Base-by-base conservation (phyloP, 2,329 filamentous ascomycete genomes). In the Penicillium oxalicum region DNA sequence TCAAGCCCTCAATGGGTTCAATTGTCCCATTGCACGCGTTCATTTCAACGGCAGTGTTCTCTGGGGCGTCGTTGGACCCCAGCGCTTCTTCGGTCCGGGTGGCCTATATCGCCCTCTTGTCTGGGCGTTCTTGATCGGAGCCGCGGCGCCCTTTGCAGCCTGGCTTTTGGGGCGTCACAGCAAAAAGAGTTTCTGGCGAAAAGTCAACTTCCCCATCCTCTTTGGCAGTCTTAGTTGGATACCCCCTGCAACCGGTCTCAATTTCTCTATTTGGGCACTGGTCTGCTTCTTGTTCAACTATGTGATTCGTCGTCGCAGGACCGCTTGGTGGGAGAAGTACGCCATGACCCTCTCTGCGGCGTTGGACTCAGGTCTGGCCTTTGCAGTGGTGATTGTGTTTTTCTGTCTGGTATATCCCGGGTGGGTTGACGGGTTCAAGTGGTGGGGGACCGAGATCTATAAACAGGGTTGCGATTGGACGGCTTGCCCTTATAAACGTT, bases 31-130 rank as follows among this genome's bases (percentile, higher is more conserved):
- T 48, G 89, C 88, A 0, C 80, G 87, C 11, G 89, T 94, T 1
- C 88, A 94, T 68, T 95, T 94, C 76, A 93, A 93, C 68, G 88
- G 88, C 45, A 88, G 84, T 47, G 91, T 95, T 48, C 79, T 94
- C 3, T 95, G 89, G 89, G 89, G 89, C 40, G 87, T 94, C 5
- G 87, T 94, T 9, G 89, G 89, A 0, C 89, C 89, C 0, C 71
- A 76, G 47, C 84, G 91, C 59, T 93, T 94, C 74, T 94, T 95
- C 60, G 88, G 88, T 0, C 78, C 79, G 1, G 77, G 77, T 29
- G 87, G 87, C 12, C 82, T 87, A 5, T 94, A 95, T 65, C 79
- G 84, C 13, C 77, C 81, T 7, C 76, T 94, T 1, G 80, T 94
- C 2, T 94, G 86, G 86, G 88, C 86, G 48, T 94, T 94, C 69